These are phyloP conservation scores for Suhomyces tanzawaensis DNA, from an alignment of 805 yeast species.

Conservation along the genomic window DNA sequence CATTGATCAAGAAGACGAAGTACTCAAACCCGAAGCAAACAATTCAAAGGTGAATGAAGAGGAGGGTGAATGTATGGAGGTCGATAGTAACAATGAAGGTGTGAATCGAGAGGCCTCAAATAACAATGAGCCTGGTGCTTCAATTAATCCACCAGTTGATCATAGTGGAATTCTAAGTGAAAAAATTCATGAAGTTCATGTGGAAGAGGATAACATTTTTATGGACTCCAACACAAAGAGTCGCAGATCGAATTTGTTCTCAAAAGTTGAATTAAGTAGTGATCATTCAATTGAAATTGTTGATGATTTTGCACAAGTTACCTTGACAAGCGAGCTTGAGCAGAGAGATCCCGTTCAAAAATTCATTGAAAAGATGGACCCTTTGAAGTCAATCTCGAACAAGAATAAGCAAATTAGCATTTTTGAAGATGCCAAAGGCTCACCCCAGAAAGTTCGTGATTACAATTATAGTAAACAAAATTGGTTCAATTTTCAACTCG, in stretches of 20 bases:
- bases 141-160: neutral
- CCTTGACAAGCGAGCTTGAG: constrained; percentile 17
- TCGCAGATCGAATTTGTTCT: constrained; percentile 8
- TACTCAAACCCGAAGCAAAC: no score
- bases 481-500: constrained; percentile 41
- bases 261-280: constrained; percentile 4
- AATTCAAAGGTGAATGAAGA: neutral
- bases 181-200: neutral
- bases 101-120: neutral
- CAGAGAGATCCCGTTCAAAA: constrained; percentile 23
- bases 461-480: constrained; percentile 34
- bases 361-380: constrained; percentile 42
- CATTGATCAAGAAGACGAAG: no score
- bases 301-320: constrained; percentile 31
- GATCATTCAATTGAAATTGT: constrained; percentile 19
- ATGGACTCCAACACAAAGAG: constrained; percentile 2
- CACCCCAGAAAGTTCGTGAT: constrained; percentile 33
- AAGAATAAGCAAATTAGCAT: constrained; percentile 36
- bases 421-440: constrained; percentile 39
- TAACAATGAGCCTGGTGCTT: neutral
- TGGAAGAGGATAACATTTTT: constrained; percentile 5
- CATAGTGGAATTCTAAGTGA: neutral
- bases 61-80: neutral
- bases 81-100: neutral
- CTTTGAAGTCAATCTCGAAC: constrained; percentile 34